phyloP scores from a whole-genome alignment of 106 monocot genomes.

The Vanilla planifolia region DNA sequence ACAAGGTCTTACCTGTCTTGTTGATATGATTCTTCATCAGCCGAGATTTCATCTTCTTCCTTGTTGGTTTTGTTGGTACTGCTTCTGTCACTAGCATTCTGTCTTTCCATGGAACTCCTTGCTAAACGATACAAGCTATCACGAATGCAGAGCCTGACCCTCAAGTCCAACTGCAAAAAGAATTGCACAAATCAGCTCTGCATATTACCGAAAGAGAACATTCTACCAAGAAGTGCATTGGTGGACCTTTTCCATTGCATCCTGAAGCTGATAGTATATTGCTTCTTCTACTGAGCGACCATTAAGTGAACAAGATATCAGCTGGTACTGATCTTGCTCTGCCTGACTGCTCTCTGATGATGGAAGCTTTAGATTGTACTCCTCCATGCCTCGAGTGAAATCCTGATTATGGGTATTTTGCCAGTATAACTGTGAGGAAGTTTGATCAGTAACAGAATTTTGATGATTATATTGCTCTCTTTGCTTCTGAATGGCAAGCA shows the following conservation, averaged over 20 bases:
- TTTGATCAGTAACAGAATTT: conserved; percentile 26
- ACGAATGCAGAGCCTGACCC: conserved; percentile 46
- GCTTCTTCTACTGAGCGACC: conserved; percentile 48
- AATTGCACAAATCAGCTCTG: background rate
- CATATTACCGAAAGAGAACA: background rate
- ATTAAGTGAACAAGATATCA: conserved; percentile 23
- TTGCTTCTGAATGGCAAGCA: conserved; percentile 92
- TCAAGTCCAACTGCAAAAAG: conserved; percentile 58
- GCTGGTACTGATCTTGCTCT: conserved; percentile 36
- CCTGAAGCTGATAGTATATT: conserved; percentile 67
- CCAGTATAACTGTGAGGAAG: conserved; percentile 22
- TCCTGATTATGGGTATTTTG: conserved; percentile 24
- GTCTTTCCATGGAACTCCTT: conserved; percentile 54
- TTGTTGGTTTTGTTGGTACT: conserved; percentile 32
- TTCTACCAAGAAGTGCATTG: background rate
- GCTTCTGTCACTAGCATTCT: conserved; percentile 39
- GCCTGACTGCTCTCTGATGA: conserved; percentile 33
- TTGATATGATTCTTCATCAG: conserved; percentile 18
- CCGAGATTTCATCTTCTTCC: conserved; percentile 36
- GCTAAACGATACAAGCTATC: conserved; percentile 73
- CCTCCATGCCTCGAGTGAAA: conserved; percentile 26
- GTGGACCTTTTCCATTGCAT: conserved; percentile 61
- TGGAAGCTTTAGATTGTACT: conserved; percentile 17
- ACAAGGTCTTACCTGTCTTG: conserved; percentile 35
- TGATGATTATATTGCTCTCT: conserved; percentile 64